Percentiles rank a stretch among this genome's conserved stretches.
Conservation (phyloP, 805 yeast genomes). For the Wickerhamomyces canadensis region DNA sequence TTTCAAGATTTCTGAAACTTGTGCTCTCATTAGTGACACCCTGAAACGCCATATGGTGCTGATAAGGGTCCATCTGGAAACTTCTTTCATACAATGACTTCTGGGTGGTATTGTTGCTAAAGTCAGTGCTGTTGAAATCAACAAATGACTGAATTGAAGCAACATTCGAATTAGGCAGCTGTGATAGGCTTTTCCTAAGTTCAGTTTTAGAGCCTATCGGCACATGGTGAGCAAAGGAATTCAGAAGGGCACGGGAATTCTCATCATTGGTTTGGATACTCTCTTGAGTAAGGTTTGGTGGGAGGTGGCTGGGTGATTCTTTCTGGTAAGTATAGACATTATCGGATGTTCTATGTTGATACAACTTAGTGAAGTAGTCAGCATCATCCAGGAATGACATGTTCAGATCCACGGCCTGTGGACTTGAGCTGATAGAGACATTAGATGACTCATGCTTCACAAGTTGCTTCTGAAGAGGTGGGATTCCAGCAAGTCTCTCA, state of each 20-base stretch:
- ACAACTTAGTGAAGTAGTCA: too few species aligned
- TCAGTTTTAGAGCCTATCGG: not conserved
- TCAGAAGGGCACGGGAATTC: not conserved
- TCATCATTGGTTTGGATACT: not conserved
- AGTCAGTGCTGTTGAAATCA: not conserved
- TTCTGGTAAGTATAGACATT: too few species aligned
- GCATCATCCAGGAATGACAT: too few species aligned
- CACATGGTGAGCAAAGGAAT: not conserved
- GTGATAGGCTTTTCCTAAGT: not conserved
- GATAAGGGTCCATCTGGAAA: too few species aligned
- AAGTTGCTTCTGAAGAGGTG: not conserved
- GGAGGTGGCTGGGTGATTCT: not conserved
- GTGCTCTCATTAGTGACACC: not conserved
- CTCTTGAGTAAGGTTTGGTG: not conserved
- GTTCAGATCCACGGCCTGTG: not conserved
- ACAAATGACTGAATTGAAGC: not conserved
- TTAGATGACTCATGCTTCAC: not conserved
- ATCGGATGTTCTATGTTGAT: too few species aligned
- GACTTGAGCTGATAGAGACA: not conserved
- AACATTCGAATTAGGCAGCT: not conserved
- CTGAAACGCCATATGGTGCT: too few species aligned
- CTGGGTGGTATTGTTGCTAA: too few species aligned
- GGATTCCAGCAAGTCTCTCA: slow-evolving; percentile 13
- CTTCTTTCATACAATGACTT: too few species aligned
- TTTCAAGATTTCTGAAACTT: not conserved